Evolutionary conservation across 1,284 basidiomycete genomes (phyloP).

Genomic region (Heterobasidion occidentale): DNA sequence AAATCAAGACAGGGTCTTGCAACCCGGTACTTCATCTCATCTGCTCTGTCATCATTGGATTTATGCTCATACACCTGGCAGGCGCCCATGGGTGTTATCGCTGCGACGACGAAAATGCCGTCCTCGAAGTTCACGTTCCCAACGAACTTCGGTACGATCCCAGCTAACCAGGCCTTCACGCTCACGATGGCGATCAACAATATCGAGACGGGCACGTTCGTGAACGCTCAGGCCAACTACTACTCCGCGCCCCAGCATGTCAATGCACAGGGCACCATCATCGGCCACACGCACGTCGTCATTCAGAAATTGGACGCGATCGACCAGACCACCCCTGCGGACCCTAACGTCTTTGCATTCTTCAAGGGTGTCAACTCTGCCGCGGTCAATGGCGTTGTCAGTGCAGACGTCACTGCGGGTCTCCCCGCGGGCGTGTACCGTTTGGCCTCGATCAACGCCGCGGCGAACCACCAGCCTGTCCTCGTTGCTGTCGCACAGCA

Average conservation of each 20-base stretch:
- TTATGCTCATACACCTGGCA: not conserved
- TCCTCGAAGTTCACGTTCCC: conserved; percentile 46
- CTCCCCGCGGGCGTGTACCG: conserved; percentile 50
- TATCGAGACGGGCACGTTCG: conserved; percentile 43
- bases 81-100: conserved; percentile 44
- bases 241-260: conserved; percentile 40
- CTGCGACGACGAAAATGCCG: conserved; percentile 41
- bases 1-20: conserved; percentile 46
- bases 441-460: conserved; percentile 44
- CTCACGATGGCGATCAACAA: conserved; percentile 36
- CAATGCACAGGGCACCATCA: conserved; percentile 30
- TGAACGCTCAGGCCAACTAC: conserved; percentile 43
- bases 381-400: conserved; percentile 37
- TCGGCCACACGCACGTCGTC: conserved; percentile 55
- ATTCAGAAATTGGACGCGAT: conserved; percentile 39
- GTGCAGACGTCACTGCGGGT: conserved; percentile 39
- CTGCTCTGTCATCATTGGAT: not conserved
- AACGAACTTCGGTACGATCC: conserved; percentile 36
- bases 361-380: conserved; percentile 52
- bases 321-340: conserved; percentile 33
- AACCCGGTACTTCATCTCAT: conserved; percentile 29
- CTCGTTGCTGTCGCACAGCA: conserved; percentile 46
- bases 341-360: conserved; percentile 47
- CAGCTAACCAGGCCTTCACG: conserved; percentile 40
- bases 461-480: conserved; percentile 42